Percentiles rank a stretch among this genome's conserved stretches.
Evolutionary conservation across 164 flowering plant species (phyloP).

Genomic region (Vitis rotundifolia): DNA sequence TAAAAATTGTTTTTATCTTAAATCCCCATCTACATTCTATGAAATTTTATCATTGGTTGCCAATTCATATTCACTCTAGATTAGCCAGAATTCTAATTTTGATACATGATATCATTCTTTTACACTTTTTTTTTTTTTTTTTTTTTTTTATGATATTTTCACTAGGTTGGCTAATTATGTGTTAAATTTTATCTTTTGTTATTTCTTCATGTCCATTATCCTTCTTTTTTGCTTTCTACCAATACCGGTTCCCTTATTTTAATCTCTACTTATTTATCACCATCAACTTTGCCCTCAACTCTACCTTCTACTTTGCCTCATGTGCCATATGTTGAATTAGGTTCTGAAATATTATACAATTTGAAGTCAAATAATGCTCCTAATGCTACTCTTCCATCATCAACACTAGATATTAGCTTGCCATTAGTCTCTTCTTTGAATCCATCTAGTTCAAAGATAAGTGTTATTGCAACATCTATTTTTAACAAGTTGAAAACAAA

Average conservation of each 20-base stretch:
- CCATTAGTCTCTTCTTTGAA: slow-evolving; percentile 12
- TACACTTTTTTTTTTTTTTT: too few species aligned
- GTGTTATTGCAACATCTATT: not conserved
- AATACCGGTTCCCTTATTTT: slow-evolving; percentile 10
- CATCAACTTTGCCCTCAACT: slow-evolving; percentile 2
- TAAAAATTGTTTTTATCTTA: too few species aligned
- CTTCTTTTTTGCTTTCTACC: slow-evolving; percentile 15
- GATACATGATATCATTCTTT: too few species aligned
- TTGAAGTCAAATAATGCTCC: slow-evolving; percentile 16
- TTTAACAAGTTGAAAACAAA: not conserved
- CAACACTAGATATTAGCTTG: slow-evolving; percentile 6
- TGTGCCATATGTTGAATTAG: slow-evolving; percentile 1
- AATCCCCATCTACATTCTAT: too few species aligned
- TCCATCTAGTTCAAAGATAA: not conserved
- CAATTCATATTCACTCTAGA: too few species aligned
- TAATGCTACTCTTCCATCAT: slow-evolving; percentile 3
- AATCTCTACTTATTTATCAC: not conserved
- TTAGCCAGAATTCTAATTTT: too few species aligned
- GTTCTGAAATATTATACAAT: slow-evolving; percentile 7
- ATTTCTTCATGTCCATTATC: not conserved
- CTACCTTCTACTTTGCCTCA: not conserved
- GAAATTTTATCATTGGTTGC: too few species aligned
- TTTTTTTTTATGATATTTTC: too few species aligned
- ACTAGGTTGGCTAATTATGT: too few species aligned
- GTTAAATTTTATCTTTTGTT: too few species aligned